A percentile compares a stretch with the other conserved stretches of the same genome.
Evolutionary conservation across 257 asterid genomes (phyloP).

Genomic region (Solanum sejunctum): DNA sequence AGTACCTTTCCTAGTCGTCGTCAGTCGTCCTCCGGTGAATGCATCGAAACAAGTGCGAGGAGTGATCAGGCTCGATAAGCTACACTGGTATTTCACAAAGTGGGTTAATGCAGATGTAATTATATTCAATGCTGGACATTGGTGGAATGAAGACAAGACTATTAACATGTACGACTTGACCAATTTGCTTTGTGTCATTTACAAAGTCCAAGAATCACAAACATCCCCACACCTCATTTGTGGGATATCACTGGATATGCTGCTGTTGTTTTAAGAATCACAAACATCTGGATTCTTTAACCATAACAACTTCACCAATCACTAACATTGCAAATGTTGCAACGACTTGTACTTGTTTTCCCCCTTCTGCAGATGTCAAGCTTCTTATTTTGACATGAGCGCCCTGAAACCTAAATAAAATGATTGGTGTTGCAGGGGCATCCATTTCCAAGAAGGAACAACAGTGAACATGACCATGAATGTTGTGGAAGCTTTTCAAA

Average conservation of each 20-base stretch:
- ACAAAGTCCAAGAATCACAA: neutral
- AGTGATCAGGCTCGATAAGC: conserved; percentile 49
- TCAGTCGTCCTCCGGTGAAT: conserved; percentile 39
- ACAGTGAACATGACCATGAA: conserved; percentile 68
- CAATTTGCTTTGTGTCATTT: neutral
- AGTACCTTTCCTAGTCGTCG: conserved; percentile 58
- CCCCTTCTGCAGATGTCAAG: neutral
- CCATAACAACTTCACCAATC: neutral
- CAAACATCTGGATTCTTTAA: neutral
- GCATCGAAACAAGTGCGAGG: conserved; percentile 50
- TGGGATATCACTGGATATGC: too few species aligned
- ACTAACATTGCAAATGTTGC: neutral
- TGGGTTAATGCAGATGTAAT: conserved; percentile 70
- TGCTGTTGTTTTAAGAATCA: too few species aligned
- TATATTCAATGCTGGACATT: conserved; percentile 74
- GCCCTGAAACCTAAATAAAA: neutral
- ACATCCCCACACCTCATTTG: too few species aligned
- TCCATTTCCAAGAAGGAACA: conserved; percentile 60
- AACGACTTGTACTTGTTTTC: neutral
- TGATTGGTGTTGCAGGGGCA: conserved; percentile 40
- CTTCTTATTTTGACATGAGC: neutral
- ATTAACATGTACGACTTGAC: conserved; percentile 30
- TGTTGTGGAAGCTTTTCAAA: conserved; percentile 55
- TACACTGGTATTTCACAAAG: conserved; percentile 63
- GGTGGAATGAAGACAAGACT: conserved; percentile 93